Conservation (phyloP, 2,329 filamentous ascomycete species). For the Colletotrichum lentis region DNA sequence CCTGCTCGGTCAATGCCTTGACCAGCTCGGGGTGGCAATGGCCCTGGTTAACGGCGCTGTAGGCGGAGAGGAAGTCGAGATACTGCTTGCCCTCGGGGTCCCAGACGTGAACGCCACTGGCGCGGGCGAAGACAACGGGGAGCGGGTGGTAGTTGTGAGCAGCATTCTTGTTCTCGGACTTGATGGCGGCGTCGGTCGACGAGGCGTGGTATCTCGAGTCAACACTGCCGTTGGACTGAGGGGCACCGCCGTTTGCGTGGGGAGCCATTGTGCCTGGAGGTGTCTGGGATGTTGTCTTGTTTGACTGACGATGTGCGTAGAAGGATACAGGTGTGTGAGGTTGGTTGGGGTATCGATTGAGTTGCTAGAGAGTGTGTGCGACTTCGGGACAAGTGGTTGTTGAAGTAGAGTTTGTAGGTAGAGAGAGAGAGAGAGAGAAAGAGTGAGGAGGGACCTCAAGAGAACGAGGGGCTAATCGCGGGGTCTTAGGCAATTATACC, state of each 20-base stretch:
- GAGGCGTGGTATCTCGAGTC: slow-evolving; percentile 71
- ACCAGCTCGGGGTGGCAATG: slow-evolving; percentile 97
- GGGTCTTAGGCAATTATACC: slow-evolving; percentile 36
- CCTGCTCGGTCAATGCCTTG: slow-evolving; percentile 88
- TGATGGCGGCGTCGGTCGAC: slow-evolving; percentile 81
- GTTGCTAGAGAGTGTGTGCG: slow-evolving; percentile 25
- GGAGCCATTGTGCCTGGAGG: slow-evolving; percentile 60
- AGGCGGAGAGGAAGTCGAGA: slow-evolving; percentile 96
- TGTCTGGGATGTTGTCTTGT: not conserved
- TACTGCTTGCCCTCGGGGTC: slow-evolving; percentile 96
- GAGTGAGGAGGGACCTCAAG: slow-evolving; percentile 16
- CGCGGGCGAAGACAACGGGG: slow-evolving; percentile 89
- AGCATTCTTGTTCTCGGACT: slow-evolving; percentile 81
- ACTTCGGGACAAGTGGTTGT: slow-evolving; percentile 32
- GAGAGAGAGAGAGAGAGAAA: slow-evolving; percentile 13
- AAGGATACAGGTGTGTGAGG: slow-evolving; percentile 1
- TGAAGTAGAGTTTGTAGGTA: slow-evolving; percentile 25
- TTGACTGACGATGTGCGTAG: not conserved
- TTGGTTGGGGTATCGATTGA: slow-evolving; percentile 32
- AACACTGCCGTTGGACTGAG: slow-evolving; percentile 45
- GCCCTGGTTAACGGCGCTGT: slow-evolving; percentile 97
- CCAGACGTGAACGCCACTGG: slow-evolving; percentile 89
- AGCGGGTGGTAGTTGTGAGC: slow-evolving; percentile 99
- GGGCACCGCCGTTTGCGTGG: slow-evolving; percentile 59
- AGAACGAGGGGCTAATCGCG: slow-evolving; percentile 38